phyloP scores from a whole-genome alignment of 148 eudicot genomes.

The Rhododendron molle region DNA sequence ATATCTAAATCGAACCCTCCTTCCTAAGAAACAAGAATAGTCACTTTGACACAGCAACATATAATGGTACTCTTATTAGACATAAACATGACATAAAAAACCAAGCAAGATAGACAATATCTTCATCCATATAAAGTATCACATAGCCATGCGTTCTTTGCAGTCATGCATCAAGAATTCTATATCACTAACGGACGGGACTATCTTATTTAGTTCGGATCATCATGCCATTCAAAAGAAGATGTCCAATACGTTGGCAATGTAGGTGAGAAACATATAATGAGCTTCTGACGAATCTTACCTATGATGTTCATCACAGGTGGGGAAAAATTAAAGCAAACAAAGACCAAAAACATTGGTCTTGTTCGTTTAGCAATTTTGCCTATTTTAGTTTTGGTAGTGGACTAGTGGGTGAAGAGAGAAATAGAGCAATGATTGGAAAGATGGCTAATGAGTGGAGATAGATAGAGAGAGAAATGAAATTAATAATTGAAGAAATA shows the following conservation, averaged over 20 bases:
- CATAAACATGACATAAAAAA: neutral
- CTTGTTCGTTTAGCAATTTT: too few relatives aligned
- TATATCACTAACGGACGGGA: neutral
- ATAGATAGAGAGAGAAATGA: too few relatives aligned
- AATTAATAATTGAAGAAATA: too few relatives aligned
- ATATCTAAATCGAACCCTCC: conserved; percentile 97
- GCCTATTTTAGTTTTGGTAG: too few relatives aligned
- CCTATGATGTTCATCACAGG: neutral
- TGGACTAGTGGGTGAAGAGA: too few relatives aligned
- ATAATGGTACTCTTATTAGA: neutral
- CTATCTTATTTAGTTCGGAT: neutral
- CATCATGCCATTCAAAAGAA: neutral
- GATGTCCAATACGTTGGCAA: neutral
- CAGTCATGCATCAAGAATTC: neutral
- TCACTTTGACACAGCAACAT: neutral
- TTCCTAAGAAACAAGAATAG: conserved; percentile 42
- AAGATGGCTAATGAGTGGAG: too few relatives aligned
- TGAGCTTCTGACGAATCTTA: neutral
- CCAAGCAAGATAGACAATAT: neutral
- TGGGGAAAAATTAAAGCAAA: neutral
- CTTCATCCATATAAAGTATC: neutral
- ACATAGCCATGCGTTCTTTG: neutral
- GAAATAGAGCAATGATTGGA: too few relatives aligned
- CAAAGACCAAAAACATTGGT: neutral
- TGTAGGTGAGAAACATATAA: neutral